Base-by-base conservation (phyloP, 2,329 filamentous ascomycete genomes). In the Colletotrichum sp. region DNA sequence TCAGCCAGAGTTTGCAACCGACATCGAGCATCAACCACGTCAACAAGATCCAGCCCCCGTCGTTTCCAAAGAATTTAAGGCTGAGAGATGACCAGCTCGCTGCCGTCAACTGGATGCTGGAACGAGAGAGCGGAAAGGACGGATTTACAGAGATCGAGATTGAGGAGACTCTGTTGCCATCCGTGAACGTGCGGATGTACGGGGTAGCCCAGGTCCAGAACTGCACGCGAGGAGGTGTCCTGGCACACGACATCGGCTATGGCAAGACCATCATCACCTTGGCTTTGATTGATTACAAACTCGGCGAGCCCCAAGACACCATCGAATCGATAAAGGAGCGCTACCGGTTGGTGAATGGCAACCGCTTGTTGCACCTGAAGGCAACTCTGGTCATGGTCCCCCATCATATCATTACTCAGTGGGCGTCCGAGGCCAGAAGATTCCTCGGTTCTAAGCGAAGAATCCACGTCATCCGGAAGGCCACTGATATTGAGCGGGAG, bases 221-320 rank as follows among this genome's bases (percentile, higher is more conserved):
- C 28, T 75, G 70, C 9, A 78, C 80, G 43, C 80, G 79, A 5
- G 86, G 87, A 15, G 87, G 86, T 32, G 81, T 88, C 10, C 79
- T 87, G 8, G 86, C 86, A 2, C 86, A 88, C 58, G 83, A 87
- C 32, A 84, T 88, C 16, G 87, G 87, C 18, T 88, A 84, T 68
- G 86, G 87, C 2, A 88, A 88, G 78, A 88, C 87, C 0, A 81
- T 87, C 6, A 79, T 87, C 30, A 83, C 80, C 8, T 81, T 88
- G 15, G 85, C 82, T 3, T 79, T 87, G 6, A 80, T 87, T 9
- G 82, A 83, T 28, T 74, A 72, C 9, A 80, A 61, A 8, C 28
- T 36, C 18, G 79, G 18, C 82, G 18, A 21, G 34, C 36, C 30
- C 3, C 38, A 21, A 18, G 70, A 84, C 64, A 26, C 64, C 3